phyloP scores from a whole-genome alignment of 139 green algal genomes.

The Volvox reticuliferus region DNA sequence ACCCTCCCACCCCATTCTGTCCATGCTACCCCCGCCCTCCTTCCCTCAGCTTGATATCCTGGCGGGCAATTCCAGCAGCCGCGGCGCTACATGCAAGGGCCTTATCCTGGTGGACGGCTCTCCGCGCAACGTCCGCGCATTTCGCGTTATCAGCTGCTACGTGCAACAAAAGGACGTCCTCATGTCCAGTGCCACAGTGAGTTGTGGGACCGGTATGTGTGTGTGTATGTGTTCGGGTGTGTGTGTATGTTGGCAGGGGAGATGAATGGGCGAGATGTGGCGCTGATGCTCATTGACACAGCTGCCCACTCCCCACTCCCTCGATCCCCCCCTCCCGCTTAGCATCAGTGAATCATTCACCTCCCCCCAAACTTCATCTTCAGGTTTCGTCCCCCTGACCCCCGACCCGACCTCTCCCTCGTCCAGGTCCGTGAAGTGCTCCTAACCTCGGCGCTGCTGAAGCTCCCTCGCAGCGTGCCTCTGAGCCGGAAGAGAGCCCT shows the following conservation, averaged over 20 bases:
- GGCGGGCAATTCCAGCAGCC: conserved; percentile 55
- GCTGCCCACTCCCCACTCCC: no score
- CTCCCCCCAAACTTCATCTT: no score
- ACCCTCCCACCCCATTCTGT: not conserved
- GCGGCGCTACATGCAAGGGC: conserved; percentile 47
- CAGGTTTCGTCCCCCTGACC: no score
- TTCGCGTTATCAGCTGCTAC: conserved; percentile 65
- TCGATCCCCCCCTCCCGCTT: no score
- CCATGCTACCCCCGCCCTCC: not conserved
- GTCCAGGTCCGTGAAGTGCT: conserved; percentile 70
- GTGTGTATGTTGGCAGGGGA: no score
- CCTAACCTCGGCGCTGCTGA: conserved; percentile 72
- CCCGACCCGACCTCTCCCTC: not conserved
- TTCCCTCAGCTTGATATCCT: conserved; percentile 75
- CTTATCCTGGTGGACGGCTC: conserved; percentile 69
- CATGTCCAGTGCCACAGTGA: conserved; percentile 72
- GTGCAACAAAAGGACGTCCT: conserved; percentile 80
- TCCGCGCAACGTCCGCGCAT: conserved; percentile 12
- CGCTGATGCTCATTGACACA: no score
- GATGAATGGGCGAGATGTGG: no score
- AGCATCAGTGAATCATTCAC: no score
- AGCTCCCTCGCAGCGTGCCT: conserved; percentile 65
- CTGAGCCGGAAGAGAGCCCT: conserved; percentile 54
- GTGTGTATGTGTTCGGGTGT: not conserved
- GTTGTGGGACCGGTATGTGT: not conserved